Percentiles rank a stretch among this genome's conserved stretches.
Evolutionary conservation across 192 early-diverging fungal species (phyloP).

Genomic region (Gonapodya prolifera): DNA sequence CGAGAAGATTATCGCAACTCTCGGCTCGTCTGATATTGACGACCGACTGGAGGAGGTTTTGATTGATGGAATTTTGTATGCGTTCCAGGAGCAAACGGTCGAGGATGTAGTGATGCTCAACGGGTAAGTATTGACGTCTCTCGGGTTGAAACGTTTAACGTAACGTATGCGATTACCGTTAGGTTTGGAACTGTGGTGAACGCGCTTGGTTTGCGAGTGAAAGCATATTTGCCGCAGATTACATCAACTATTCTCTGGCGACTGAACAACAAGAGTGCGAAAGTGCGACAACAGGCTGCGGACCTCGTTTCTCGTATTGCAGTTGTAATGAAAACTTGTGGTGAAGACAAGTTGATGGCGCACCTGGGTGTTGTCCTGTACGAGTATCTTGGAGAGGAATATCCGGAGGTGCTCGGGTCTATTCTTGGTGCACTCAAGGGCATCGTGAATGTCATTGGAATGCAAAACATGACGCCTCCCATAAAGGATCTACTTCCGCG

Average conservation of each 20-base stretch:
- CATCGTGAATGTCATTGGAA: constrained; percentile 97
- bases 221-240: constrained; percentile 89
- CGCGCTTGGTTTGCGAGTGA: constrained; percentile 73
- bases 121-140: constrained; percentile 23
- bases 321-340: constrained; percentile 83
- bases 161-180: constrained; percentile 12
- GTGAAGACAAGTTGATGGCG: constrained; percentile 89
- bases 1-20: constrained; percentile 54
- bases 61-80: constrained; percentile 93
- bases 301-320: constrained; percentile 92
- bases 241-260: constrained; percentile 90
- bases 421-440: constrained; percentile 83
- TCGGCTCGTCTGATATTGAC: constrained; percentile 88
- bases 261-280: constrained; percentile 91
- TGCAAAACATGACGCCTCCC: constrained; percentile 96
- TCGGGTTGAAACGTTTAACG: neutral
- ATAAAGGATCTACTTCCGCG: constrained; percentile 94
- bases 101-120: constrained; percentile 87
- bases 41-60: constrained; percentile 82
- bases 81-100: constrained; percentile 97
- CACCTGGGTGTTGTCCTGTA: constrained; percentile 87
- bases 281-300: constrained; percentile 93
- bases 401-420: constrained; percentile 93
- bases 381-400: constrained; percentile 98
- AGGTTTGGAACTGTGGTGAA: constrained; percentile 85